Evolutionary conservation across 2,329 filamentous ascomycete genomes (phyloP), one percentile per base, ranked within the genome.

Genomic region (Emericellopsis atlantica): DNA sequence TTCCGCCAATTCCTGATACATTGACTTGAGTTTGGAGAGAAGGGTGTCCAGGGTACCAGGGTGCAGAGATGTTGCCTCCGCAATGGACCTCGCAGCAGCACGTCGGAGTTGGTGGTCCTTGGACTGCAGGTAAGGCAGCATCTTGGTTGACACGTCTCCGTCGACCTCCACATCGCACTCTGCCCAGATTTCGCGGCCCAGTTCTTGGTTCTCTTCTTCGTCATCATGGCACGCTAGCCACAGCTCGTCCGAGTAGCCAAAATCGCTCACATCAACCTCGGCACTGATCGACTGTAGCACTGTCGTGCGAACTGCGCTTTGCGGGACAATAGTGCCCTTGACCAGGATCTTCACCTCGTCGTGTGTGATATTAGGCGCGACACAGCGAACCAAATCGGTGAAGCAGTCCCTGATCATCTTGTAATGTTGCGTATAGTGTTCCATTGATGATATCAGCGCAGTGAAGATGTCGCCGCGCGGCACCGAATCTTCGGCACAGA

Each of bases 171-270:
- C 82, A 7, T 77, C 82, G 55, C 90, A 94, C 54, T 95, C 92
- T 53, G 94, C 87, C 92, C 92, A 98, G 31, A 98, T 95, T 11
- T 90, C 84, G 40, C 72, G 74, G 6, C 84, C 90, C 40, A 94
- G 69, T 36, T 88, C 85, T 8, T 73, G 74, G 51, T 96, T 96
- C 56, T 96, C 89, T 35, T 83, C 77, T 16, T 87, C 77, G 50
- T 94, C 86, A 48, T 98, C 92, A 52, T 98, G 89, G 53, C 81
- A 90, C 35, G 85, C 85, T 34, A 98, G 71, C 88, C 88, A 98
- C 18, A 98, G 83, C 56, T 96, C 85, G 45, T 92, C 82, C 4
- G 84, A 92, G 53, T 88, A 92, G 24, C 80, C 74, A 29, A 89
- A 69, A 40, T 95, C 89, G 43, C 82, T 89, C 67, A 98, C 75